Evolutionary conservation across 768 basidiomycete species (phyloP).

Genomic region (Trichaptum fuscoviolaceum): DNA sequence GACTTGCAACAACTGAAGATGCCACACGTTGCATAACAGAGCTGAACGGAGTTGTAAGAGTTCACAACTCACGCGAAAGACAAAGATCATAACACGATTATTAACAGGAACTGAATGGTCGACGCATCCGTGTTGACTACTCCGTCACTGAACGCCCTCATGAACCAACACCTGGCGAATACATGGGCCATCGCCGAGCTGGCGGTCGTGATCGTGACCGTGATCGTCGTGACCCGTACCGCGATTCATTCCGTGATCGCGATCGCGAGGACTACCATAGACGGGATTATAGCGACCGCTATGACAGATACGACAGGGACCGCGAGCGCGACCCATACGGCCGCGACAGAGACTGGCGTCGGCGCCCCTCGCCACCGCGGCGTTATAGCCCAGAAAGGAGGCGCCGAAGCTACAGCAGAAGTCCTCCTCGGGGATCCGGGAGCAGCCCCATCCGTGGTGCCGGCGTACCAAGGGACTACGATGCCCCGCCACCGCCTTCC

Average conservation of each 20-base stretch:
- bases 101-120: slow-evolving; percentile 86
- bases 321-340: slow-evolving; percentile 60
- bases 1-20: slow-evolving; percentile 86
- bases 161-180: slow-evolving; percentile 94
- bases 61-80: background rate
- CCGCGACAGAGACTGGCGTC: slow-evolving; percentile 74
- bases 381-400: slow-evolving; percentile 71
- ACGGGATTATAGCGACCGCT: slow-evolving; percentile 6
- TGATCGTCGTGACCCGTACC: slow-evolving; percentile 31
- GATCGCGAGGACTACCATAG: slow-evolving; percentile 43
- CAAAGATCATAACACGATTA: background rate
- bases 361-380: slow-evolving; percentile 71
- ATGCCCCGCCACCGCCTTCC: slow-evolving; percentile 31
- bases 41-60: slow-evolving; percentile 84
- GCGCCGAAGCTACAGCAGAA: slow-evolving; percentile 74
- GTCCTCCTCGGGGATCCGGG: slow-evolving; percentile 60
- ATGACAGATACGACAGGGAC: slow-evolving; percentile 34
- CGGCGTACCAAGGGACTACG: slow-evolving; percentile 32
- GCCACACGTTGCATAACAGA: slow-evolving; percentile 84
- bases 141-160: slow-evolving; percentile 93
- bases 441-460: slow-evolving; percentile 41
- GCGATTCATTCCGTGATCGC: slow-evolving; percentile 32
- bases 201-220: slow-evolving; percentile 43
- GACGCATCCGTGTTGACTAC: slow-evolving; percentile 94
- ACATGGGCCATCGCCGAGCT: slow-evolving; percentile 86